Conservation (phyloP, 164 flowering plant species). For the Magnolia changhungtana region DNA sequence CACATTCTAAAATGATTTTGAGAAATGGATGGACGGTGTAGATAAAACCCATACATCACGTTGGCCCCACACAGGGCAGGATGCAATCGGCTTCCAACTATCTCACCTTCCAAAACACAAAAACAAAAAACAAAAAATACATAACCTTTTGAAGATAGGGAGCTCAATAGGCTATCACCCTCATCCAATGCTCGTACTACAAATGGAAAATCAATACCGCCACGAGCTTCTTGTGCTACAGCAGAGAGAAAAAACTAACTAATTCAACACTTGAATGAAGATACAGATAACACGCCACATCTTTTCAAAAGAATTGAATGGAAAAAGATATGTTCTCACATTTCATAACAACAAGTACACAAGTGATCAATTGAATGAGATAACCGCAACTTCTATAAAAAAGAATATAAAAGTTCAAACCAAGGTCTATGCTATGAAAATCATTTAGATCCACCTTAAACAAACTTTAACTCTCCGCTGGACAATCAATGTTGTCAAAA, state of each 20-base stretch:
- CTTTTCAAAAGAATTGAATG: neutral
- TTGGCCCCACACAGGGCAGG: too few relatives aligned
- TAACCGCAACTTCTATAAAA: too few relatives aligned
- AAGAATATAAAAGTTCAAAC: too few relatives aligned
- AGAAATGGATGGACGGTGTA: too few relatives aligned
- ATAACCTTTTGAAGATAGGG: constrained; percentile 62
- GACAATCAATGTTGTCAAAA: too few relatives aligned
- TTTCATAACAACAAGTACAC: neutral
- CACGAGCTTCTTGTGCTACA: constrained; percentile 70
- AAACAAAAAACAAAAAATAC: neutral
- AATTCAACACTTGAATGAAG: neutral
- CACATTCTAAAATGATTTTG: too few relatives aligned
- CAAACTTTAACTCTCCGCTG: too few relatives aligned
- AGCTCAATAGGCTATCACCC: constrained; percentile 50
- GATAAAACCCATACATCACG: too few relatives aligned
- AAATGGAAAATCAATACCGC: constrained; percentile 39
- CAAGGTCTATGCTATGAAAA: too few relatives aligned
- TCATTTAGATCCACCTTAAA: too few relatives aligned
- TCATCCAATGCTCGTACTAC: constrained; percentile 50
- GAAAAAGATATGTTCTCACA: neutral
- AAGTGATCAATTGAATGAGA: neutral
- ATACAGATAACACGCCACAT: neutral
- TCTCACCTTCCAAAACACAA: too few relatives aligned
- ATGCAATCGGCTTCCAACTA: too few relatives aligned
- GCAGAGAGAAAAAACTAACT: neutral